Percentiles rank a stretch among this genome's conserved stretches.
Evolutionary conservation across 1,139 yeast genomes (phyloP).

Genomic region (Arxiozyma heterogenica): DNA sequence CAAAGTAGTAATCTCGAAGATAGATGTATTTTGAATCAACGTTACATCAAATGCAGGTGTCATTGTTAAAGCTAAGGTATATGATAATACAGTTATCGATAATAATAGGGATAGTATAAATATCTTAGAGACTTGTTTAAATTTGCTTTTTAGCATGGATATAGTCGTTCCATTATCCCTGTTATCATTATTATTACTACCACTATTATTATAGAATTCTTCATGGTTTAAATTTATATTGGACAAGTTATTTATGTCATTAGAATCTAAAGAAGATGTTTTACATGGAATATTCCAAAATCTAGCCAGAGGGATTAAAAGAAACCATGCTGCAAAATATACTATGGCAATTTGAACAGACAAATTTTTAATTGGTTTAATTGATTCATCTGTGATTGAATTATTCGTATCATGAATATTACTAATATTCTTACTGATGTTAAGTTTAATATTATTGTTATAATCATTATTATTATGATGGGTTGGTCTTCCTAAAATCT

Average conservation of each 20-base stretch:
- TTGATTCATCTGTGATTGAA: background rate
- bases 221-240: background rate
- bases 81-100: constrained; percentile 13
- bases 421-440: background rate
- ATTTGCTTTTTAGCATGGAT: background rate
- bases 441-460: background rate
- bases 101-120: constrained; percentile 11
- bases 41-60: constrained; percentile 24
- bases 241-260: background rate
- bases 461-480: background rate
- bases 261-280: background rate
- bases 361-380: constrained; percentile 2
- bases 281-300: constrained; percentile 6
- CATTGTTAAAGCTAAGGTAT: constrained; percentile 15
- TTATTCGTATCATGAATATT: background rate
- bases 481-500: constrained; percentile 8
- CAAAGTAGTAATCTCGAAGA: constrained; percentile 21
- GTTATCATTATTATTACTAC: background rate
- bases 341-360: constrained; percentile 13
- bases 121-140: constrained; percentile 8
- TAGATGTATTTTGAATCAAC: constrained; percentile 20
- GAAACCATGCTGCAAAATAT: constrained; percentile 13
- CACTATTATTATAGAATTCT: background rate
- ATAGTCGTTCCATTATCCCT: background rate
- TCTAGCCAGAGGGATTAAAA: constrained; percentile 11